Conservation (phyloP, 192 early-diverging fungal species). For the Podila epigama region DNA sequence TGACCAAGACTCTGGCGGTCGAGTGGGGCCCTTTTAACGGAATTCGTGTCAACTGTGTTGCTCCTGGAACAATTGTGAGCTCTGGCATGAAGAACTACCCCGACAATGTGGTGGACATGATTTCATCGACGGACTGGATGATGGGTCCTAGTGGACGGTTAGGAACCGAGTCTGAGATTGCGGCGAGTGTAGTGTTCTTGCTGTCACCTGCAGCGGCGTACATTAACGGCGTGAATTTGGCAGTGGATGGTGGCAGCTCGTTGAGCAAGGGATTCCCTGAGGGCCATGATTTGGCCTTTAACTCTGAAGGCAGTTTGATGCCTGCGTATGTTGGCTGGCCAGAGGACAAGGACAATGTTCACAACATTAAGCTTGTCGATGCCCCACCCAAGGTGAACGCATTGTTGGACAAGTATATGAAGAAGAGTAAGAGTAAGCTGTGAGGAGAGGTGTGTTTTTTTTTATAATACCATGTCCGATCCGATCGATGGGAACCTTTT, state of each 20-base stretch:
- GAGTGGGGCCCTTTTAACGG: conserved; percentile 58
- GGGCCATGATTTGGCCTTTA: conserved; percentile 40
- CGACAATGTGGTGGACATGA: conserved; percentile 44
- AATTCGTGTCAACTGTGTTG: conserved; percentile 62
- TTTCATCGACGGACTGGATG: conserved; percentile 39
- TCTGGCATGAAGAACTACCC: conserved; percentile 61
- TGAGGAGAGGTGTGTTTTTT: neutral
- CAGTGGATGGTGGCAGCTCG: conserved; percentile 46
- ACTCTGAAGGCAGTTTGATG: conserved; percentile 42
- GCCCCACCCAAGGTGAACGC: conserved; percentile 40
- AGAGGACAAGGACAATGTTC: conserved; percentile 45
- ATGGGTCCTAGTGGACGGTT: conserved; percentile 56
- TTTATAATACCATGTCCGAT: no score
- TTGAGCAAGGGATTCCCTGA: conserved; percentile 49
- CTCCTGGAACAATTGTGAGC: conserved; percentile 60
- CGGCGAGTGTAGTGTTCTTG: conserved; percentile 56
- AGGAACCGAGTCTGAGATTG: conserved; percentile 62
- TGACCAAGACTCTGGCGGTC: conserved; percentile 57
- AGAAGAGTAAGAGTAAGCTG: conserved; percentile 39
- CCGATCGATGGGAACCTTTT: no score
- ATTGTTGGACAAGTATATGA: conserved; percentile 42
- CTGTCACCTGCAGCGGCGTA: conserved; percentile 57
- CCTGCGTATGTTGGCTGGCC: conserved; percentile 49
- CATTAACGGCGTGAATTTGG: conserved; percentile 53
- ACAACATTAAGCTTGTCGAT: conserved; percentile 45